A percentile compares a stretch with the other conserved stretches of the same genome.
These are phyloP conservation scores for Pittosporum tobira DNA, from an alignment of 129 eudicot genomes.

Conservation along the genomic window DNA sequence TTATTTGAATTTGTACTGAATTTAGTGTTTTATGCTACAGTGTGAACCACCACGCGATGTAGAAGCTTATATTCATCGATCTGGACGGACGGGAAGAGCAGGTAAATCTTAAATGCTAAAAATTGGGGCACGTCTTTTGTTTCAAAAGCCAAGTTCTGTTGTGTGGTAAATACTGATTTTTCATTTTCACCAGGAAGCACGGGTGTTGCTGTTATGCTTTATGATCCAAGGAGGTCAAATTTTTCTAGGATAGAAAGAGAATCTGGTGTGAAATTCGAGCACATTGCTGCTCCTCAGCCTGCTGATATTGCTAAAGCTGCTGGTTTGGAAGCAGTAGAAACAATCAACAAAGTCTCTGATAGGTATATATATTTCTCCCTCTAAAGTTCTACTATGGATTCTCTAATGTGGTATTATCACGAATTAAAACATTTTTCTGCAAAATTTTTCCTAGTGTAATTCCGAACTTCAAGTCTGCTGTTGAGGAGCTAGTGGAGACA, in stretches of 20 bases:
- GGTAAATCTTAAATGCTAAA: not conserved
- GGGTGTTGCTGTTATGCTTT: slow-evolving; percentile 80
- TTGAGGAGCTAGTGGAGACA: slow-evolving; percentile 55
- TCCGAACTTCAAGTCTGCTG: slow-evolving; percentile 79
- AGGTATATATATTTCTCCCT: slow-evolving; percentile 29
- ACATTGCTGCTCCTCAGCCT: slow-evolving; percentile 90
- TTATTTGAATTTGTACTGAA: not conserved
- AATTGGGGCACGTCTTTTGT: not conserved
- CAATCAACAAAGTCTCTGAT: slow-evolving; percentile 52
- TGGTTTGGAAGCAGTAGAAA: slow-evolving; percentile 82
- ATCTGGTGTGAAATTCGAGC: slow-evolving; percentile 74
- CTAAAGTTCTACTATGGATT: not conserved
- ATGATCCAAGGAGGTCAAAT: slow-evolving; percentile 57
- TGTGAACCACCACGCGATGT: slow-evolving; percentile 95
- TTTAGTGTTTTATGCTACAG: slow-evolving; percentile 19
- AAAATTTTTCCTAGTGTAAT: slow-evolving; percentile 46
- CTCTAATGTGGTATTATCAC: slow-evolving; percentile 7
- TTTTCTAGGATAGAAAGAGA: slow-evolving; percentile 70
- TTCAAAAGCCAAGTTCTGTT: too few relatives aligned
- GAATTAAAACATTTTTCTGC: not conserved
- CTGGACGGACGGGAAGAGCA: slow-evolving; percentile 8
- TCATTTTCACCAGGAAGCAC: slow-evolving; percentile 32
- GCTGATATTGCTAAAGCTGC: slow-evolving; percentile 93
- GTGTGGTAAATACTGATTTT: not conserved
- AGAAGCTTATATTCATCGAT: slow-evolving; percentile 31